A percentile compares a stretch with the other conserved stretches of the same genome.
Evolutionary conservation across 306 rosid species (phyloP).

Genomic region (Prunus mira): DNA sequence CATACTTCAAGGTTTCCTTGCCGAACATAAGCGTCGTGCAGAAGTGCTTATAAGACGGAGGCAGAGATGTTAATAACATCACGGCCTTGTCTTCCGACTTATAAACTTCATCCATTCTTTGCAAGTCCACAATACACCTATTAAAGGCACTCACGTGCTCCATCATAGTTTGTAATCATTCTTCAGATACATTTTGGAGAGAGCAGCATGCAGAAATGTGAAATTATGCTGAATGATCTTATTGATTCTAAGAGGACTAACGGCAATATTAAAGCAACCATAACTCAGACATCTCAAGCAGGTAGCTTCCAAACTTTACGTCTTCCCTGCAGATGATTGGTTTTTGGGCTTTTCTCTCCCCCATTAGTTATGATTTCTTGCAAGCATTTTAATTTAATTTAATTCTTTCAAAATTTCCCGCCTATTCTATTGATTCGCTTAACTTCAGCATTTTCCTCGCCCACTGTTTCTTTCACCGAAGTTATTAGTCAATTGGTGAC

Average conservation of each 20-base stretch:
- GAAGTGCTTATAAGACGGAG: too few species aligned
- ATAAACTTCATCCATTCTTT: too few species aligned
- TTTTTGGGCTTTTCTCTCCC: constrained; percentile 5
- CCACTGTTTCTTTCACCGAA: not conserved
- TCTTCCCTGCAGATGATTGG: not conserved
- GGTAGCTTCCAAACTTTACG: constrained; percentile 32
- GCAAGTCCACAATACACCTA: too few species aligned
- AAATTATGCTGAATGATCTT: constrained; percentile 92
- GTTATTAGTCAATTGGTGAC: not conserved
- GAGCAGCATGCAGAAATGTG: constrained; percentile 96
- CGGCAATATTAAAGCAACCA: constrained; percentile 82
- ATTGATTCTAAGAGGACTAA: constrained; percentile 82
- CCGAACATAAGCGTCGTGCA: too few species aligned
- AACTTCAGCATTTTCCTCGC: not conserved
- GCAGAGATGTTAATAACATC: too few species aligned
- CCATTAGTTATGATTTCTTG: not conserved
- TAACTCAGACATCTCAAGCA: constrained; percentile 46
- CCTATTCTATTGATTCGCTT: not conserved
- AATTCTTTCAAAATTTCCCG: too few species aligned
- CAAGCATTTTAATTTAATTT: not conserved
- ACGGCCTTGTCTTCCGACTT: too few species aligned
- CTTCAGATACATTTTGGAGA: constrained; percentile 91
- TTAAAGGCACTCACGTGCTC: too few species aligned
- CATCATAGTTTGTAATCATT: constrained; percentile 12
- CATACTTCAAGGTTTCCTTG: too few species aligned